These are phyloP conservation scores for Nakazawaea ishiwadae DNA, from an alignment of 805 yeast genomes.

Conservation along the genomic window DNA sequence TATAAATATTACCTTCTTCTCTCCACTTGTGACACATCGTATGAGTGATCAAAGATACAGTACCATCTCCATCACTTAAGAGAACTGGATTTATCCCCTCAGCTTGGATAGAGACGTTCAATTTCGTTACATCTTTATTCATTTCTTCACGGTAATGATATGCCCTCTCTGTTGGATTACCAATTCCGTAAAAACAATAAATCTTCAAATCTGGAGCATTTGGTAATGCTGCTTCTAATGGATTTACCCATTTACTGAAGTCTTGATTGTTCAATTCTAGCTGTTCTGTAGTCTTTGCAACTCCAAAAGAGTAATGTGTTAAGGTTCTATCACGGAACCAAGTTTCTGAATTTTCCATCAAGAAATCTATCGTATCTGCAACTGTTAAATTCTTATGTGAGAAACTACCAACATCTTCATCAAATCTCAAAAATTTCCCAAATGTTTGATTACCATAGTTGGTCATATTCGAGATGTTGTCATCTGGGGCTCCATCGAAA, in stretches of 20 bases:
- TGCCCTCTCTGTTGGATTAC: conserved; percentile 93
- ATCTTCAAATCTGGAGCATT: conserved; percentile 89
- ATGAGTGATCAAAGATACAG: conserved; percentile 83
- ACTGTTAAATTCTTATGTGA: conserved; percentile 57
- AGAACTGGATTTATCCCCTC: conserved; percentile 63
- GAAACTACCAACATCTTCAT: conserved; percentile 36
- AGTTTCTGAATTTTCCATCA: conserved; percentile 61
- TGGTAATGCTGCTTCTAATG: conserved; percentile 87
- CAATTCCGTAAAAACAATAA: conserved; percentile 92
- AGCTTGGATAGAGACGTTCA: conserved; percentile 70
- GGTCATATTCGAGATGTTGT: conserved; percentile 31
- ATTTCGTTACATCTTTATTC: conserved; percentile 42
- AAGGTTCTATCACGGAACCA: conserved; percentile 68
- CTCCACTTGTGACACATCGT: conserved; percentile 91
- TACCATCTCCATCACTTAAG: conserved; percentile 94
- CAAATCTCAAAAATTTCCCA: conserved; percentile 73
- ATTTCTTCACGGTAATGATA: conserved; percentile 76
- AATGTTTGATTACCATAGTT: conserved; percentile 31
- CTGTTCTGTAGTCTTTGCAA: conserved; percentile 57
- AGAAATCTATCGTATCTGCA: conserved; percentile 58
- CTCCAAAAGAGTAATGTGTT: conserved; percentile 76
- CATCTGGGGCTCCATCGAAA: conserved; percentile 65
- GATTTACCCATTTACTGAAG: conserved; percentile 88
- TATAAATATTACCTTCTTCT: conserved; percentile 55
- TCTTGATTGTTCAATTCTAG: conserved; percentile 60